A percentile compares a stretch with the other conserved stretches of the same genome.
These are phyloP conservation scores for Xanthoconium stramineum DNA, from an alignment of 768 basidiomycete genomes.

Conservation along the genomic window DNA sequence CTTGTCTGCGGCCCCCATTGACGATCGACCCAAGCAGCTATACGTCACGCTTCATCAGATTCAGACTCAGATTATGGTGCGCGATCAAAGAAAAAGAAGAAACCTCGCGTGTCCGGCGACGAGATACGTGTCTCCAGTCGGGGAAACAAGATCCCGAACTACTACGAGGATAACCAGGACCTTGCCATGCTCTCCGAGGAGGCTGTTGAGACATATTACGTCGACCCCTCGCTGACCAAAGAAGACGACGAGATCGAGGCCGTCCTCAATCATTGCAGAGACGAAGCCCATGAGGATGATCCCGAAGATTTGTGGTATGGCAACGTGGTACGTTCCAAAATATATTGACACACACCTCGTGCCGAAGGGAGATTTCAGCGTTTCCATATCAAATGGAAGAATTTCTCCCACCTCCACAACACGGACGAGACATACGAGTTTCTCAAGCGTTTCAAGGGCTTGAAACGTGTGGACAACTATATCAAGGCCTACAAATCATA, in stretches of 20 bases:
- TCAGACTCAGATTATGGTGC: constrained; percentile 87
- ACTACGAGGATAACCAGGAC: constrained; percentile 72
- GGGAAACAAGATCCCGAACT: constrained; percentile 80
- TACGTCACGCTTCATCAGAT: constrained; percentile 64
- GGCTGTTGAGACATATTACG: constrained; percentile 50
- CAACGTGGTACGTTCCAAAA: constrained; percentile 62
- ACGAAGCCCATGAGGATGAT: constrained; percentile 77
- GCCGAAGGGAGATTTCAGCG: constrained; percentile 51
- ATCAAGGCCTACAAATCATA: constrained; percentile 86
- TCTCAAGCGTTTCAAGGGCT: constrained; percentile 89
- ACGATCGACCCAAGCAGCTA: constrained; percentile 35
- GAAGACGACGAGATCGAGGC: constrained; percentile 90
- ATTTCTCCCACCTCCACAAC: constrained; percentile 96
- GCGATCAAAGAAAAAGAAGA: constrained; percentile 85
- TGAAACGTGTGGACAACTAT: constrained; percentile 98
- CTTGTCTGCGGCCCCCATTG: constrained; percentile 2
- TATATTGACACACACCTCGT: not conserved
- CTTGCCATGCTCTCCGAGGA: constrained; percentile 67
- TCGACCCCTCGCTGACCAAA: constrained; percentile 48
- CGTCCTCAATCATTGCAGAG: constrained; percentile 82
- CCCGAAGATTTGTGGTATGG: constrained; percentile 80
- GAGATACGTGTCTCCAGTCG: constrained; percentile 76
- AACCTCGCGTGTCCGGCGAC: constrained; percentile 50
- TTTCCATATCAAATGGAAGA: constrained; percentile 99
- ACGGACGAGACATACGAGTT: constrained; percentile 99